Base-by-base conservation (phyloP, 2,329 filamentous ascomycete species). In the Triangularia verruculosa region DNA sequence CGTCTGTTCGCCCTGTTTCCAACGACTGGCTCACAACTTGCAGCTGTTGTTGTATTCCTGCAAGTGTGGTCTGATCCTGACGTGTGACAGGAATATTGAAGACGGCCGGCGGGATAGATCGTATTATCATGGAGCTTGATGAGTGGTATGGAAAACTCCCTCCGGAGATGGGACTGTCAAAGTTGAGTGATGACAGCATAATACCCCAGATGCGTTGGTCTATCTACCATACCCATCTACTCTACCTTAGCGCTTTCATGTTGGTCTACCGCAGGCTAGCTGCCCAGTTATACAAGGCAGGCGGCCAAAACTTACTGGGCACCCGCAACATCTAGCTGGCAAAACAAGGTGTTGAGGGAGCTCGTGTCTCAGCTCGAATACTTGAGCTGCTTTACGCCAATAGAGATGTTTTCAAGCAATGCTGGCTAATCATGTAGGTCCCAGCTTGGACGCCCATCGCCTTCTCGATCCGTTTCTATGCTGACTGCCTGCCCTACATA, bases 371-470 rank as follows among this genome's bases (percentile, higher is more conserved):
- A 0, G 71, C 73, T 0, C 53, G 66, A 2, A 69, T 75, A 3
- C 64, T 73, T 3, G 61, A 63, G 0, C 57, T 71, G 1, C 62
- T 76, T 3, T 59, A 70, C 1, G 59, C 61, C 7, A 68, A 71
- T 13, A 61, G 65, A 4, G 64, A 64, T 13, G 62, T 71, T 17
- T 70, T 72, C 24, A 68, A 66, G 34, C 64, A 69, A 0, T 72
- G 70, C 32, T 75, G 73, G 72, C 63, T 75, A 4, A 69, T 74
- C 12, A 73, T 75, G 74, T 75, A 67, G 61, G 71, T 57, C n/a
- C 15, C 15, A 6, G 6, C 4, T 4, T 39, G 34, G 34, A 4
- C n/a, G n/a, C n/a, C 34, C 27, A 7, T 12, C 9, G 3, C 22
- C 27, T n/a, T 61, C 51, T 9, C 32, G 1, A 9, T 24, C 32